Percentiles rank a stretch among this genome's conserved stretches.
Evolutionary conservation across 2,329 filamentous ascomycete species (phyloP).

Genomic region (Cercospora sojina): DNA sequence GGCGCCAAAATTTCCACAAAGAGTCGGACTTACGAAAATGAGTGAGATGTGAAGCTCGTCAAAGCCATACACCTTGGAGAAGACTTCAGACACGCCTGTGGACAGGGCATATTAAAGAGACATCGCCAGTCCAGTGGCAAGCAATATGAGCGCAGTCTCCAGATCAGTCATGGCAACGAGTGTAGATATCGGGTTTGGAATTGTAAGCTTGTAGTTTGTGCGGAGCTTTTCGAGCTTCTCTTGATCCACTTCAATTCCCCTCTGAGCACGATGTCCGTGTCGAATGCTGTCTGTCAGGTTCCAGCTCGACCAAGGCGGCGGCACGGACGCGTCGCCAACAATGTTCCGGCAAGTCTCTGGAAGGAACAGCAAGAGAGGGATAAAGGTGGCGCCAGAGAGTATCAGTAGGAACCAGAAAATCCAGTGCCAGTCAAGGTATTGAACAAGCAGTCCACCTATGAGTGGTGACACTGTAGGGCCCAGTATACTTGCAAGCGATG

Average conservation of each 20-base stretch:
- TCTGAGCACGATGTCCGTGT: conserved; percentile 22
- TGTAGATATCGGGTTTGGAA: conserved; percentile 35
- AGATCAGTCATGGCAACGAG: conserved; percentile 33
- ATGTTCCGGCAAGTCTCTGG: conserved; percentile 54
- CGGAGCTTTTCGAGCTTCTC: conserved; percentile 26
- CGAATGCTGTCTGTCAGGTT: conserved; percentile 50
- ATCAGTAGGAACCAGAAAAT: conserved; percentile 52
- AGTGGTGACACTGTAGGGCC: conserved; percentile 57
- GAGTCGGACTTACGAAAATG: conserved; percentile 23
- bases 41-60: conserved; percentile 45
- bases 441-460: conserved; percentile 62
- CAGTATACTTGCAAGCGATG: conserved; percentile 57
- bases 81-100: conserved; percentile 42
- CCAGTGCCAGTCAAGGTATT: conserved; percentile 61
- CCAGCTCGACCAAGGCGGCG: conserved; percentile 59
- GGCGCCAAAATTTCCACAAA: background rate
- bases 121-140: conserved; percentile 42
- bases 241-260: conserved; percentile 26
- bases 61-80: conserved; percentile 41
- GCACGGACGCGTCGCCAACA: conserved; percentile 62
- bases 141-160: conserved; percentile 41
- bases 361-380: conserved; percentile 57
- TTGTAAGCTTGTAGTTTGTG: conserved; percentile 28
- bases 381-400: conserved; percentile 47
- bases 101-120: conserved; percentile 46